phyloP scores from a whole-genome alignment of 768 basidiomycete species.

The Paxillus involutus region DNA sequence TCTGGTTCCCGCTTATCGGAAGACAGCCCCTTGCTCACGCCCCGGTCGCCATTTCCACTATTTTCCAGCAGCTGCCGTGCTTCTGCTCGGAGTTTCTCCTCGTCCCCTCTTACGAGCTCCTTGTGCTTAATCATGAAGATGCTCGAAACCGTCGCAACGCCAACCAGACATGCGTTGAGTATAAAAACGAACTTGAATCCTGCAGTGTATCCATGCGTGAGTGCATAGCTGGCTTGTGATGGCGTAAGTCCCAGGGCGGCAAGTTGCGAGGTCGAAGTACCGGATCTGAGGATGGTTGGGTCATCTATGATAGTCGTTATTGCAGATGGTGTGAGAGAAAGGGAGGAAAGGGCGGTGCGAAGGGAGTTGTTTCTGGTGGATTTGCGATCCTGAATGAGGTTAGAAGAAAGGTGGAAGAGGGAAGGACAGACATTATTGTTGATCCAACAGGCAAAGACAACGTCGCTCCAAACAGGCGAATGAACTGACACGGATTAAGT shows the following conservation, averaged over 20 bases:
- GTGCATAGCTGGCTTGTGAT: slow-evolving; percentile 39
- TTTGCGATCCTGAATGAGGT: not conserved
- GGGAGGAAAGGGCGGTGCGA: slow-evolving; percentile 37
- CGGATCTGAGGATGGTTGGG: slow-evolving; percentile 38
- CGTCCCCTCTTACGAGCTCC: slow-evolving; percentile 58
- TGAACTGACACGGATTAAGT: slow-evolving; percentile 42
- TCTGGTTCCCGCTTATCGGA: not conserved
- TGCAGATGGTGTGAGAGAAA: slow-evolving; percentile 36
- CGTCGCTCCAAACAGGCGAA: slow-evolving; percentile 69
- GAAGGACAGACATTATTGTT: slow-evolving; percentile 47
- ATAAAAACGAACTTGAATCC: slow-evolving; percentile 64
- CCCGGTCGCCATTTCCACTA: not conserved
- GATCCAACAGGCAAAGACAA: slow-evolving; percentile 62
- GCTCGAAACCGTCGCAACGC: slow-evolving; percentile 52
- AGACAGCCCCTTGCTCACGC: not conserved
- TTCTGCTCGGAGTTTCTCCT: slow-evolving; percentile 45
- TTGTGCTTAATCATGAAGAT: slow-evolving; percentile 62
- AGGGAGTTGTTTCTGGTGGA: slow-evolving; percentile 47
- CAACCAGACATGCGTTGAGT: slow-evolving; percentile 56
- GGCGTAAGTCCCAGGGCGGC: slow-evolving; percentile 36
- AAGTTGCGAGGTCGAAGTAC: slow-evolving; percentile 31
- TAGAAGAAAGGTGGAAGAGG: slow-evolving; percentile 1
- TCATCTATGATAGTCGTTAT: slow-evolving; percentile 50
- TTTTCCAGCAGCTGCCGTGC: slow-evolving; percentile 22
- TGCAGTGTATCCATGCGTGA: slow-evolving; percentile 50